Percentiles rank a stretch among this genome's conserved stretches.
These are phyloP conservation scores for Akanthomyces muscarius DNA, from an alignment of 2,329 filamentous ascomycete species.

Conservation along the genomic window DNA sequence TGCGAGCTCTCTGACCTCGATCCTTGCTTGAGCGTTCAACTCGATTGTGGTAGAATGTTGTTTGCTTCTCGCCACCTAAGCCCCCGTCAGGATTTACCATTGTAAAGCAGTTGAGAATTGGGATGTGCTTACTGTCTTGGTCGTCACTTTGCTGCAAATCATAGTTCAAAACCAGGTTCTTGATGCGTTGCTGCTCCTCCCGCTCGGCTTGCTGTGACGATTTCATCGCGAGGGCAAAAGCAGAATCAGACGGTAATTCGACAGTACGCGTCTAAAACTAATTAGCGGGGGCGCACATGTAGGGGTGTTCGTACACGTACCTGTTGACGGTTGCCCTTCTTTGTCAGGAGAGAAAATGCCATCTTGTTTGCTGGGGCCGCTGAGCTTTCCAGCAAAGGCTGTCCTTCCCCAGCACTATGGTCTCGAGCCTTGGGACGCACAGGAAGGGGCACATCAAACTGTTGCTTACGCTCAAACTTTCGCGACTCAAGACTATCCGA, in stretches of 20 bases:
- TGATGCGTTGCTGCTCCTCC: constrained; percentile 97
- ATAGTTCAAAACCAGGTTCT: constrained; percentile 94
- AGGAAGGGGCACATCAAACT: constrained; percentile 96
- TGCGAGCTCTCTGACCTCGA: constrained; percentile 77
- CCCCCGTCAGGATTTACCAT: constrained; percentile 46
- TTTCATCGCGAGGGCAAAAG: constrained; percentile 93
- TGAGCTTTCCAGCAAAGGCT: constrained; percentile 15
- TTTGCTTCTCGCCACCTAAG: constrained; percentile 47
- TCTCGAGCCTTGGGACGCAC: constrained; percentile 69
- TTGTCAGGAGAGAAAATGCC: constrained; percentile 94
- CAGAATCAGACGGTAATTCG: constrained; percentile 84
- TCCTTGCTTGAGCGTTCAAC: constrained; percentile 55
- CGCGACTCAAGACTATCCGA: constrained; percentile 91
- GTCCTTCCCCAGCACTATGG: constrained; percentile 13
- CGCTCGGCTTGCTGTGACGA: constrained; percentile 91
- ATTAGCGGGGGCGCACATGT: neutral
- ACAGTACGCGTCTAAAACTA: constrained; percentile 74
- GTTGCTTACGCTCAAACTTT: constrained; percentile 89
- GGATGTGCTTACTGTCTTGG: constrained; percentile 63
- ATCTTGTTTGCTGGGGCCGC: constrained; percentile 55
- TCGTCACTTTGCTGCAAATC: constrained; percentile 84
- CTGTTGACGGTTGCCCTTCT: constrained; percentile 93
- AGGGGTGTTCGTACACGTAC: constrained; percentile 38
- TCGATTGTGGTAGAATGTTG: constrained; percentile 50
- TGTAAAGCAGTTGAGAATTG: constrained; percentile 34